Evolutionary conservation across 2,329 filamentous ascomycete genomes (phyloP).

Genomic region (Colletotrichum lindemuthianum): DNA sequence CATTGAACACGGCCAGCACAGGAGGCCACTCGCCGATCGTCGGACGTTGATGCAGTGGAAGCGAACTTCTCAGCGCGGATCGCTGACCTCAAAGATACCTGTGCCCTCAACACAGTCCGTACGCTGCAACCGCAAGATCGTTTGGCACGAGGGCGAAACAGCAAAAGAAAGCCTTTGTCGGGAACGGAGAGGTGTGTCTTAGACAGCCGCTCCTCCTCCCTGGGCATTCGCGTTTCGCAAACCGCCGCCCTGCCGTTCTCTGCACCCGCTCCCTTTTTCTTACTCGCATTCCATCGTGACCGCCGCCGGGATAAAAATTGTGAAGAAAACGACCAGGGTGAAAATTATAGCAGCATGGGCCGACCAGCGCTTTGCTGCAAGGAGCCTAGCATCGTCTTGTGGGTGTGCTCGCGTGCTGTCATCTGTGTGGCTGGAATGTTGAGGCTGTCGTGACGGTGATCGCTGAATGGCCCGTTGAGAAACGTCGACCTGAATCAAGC

Average conservation of each 20-base stretch:
- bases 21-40: slow-evolving; percentile 16
- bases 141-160: slow-evolving; percentile 8
- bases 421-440: slow-evolving; percentile 29
- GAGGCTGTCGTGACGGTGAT: slow-evolving; percentile 23
- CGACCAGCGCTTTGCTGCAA: slow-evolving; percentile 20
- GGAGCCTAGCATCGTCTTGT: slow-evolving; percentile 22
- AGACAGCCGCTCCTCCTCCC: neutral
- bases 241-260: neutral
- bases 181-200: slow-evolving; percentile 18
- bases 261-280: neutral
- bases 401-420: slow-evolving; percentile 16
- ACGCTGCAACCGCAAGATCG: slow-evolving; percentile 13
- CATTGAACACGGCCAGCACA: neutral
- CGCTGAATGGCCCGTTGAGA: slow-evolving; percentile 20
- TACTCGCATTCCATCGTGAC: slow-evolving; percentile 20
- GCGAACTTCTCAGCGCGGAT: neutral
- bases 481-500: slow-evolving; percentile 16
- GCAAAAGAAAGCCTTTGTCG: slow-evolving; percentile 24
- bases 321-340: slow-evolving; percentile 13
- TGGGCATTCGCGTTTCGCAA: neutral
- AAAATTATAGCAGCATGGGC: slow-evolving; percentile 22
- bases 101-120: neutral
- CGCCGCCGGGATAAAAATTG: slow-evolving; percentile 11
- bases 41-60: slow-evolving; percentile 8
- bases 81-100: neutral